Evolutionary conservation across 768 basidiomycete species (phyloP), one percentile per base, ranked within the genome.

Genomic region (Leccinum uliginosum): DNA sequence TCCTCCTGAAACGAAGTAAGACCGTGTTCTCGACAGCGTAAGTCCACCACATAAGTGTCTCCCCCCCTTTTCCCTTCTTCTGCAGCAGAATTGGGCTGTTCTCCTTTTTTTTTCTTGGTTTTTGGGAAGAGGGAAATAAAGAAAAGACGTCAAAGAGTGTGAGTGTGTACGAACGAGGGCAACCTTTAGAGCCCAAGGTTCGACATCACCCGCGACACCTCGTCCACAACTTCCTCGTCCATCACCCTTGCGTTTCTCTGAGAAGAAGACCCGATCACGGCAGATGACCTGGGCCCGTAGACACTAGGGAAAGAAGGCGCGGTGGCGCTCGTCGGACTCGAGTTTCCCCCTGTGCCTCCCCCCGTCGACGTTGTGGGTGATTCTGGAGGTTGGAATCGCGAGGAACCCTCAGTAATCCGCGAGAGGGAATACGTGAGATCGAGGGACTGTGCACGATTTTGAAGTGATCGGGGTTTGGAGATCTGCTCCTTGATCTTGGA

Each of bases 381-480:
- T 50, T 91, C 89, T 2, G 89, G 89, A 38, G 82, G 85, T 24
- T 82, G 80, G 46, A 85, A 74, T 52, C 81, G 77, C 54, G 84
- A 78, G 26, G 78, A 73, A 19, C 84, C 80, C 65, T 91, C 91
- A 5, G 85, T 84, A 62, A 92, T 91, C 53, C 85, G 85, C n/a
- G 85, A 86, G 29, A 93, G 79, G 6, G 92, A 93, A 62, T 84
- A 84, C 0, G 89, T 92, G 61, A 96, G 75, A 68, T 96, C 93
- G 48, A 96, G 84, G 5, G 89, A 91, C 69, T 95, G 93, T 0
- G 93, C 93, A 17, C 93, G 87, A 63, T 91, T 91, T 59, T 86
- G 86, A 59, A 93, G 74, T 4, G 90, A 87, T 49, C 91, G 86
- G 5, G 90, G 89, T 73, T 91, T 91, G 32, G 79, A 76, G 59